Evolutionary conservation across 371 early-diverging fungal species (phyloP).

Genomic region (Lichtheimia ramosa): DNA sequence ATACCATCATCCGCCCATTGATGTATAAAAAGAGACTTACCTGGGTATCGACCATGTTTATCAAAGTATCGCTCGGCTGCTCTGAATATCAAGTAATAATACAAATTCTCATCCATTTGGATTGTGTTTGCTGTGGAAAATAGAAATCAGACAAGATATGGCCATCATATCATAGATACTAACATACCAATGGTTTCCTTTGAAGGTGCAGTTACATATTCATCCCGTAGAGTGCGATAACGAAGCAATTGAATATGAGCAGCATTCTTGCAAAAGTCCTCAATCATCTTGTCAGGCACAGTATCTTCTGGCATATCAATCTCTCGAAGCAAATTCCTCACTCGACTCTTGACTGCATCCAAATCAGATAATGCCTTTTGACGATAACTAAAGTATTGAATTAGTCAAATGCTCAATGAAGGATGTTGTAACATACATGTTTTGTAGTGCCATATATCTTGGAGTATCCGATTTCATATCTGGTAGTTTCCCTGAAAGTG

Average conservation of each 20-base stretch:
- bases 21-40: constrained; percentile 19
- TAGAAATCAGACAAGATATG: constrained; percentile 27
- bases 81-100: constrained; percentile 70
- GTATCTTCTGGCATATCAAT: constrained; percentile 48
- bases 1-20: background rate
- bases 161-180: too few species aligned
- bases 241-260: constrained; percentile 65
- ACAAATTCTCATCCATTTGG: constrained; percentile 45
- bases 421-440: constrained; percentile 52
- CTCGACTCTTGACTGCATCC: constrained; percentile 51
- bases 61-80: constrained; percentile 71
- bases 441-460: constrained; percentile 81
- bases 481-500: constrained; percentile 84
- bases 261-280: constrained; percentile 85
- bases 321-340: constrained; percentile 48
- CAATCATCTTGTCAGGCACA: constrained; percentile 72
- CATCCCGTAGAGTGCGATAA: constrained; percentile 61
- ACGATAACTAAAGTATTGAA: constrained; percentile 59
- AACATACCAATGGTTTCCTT: constrained; percentile 52
- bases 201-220: constrained; percentile 42
- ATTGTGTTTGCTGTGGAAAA: too few species aligned
- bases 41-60: constrained; percentile 57
- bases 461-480: constrained; percentile 96
- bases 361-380: constrained; percentile 78
- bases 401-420: background rate